Conservation (phyloP, 495 filamentous ascomycete species). For the Aspergillus conjunctus region DNA sequence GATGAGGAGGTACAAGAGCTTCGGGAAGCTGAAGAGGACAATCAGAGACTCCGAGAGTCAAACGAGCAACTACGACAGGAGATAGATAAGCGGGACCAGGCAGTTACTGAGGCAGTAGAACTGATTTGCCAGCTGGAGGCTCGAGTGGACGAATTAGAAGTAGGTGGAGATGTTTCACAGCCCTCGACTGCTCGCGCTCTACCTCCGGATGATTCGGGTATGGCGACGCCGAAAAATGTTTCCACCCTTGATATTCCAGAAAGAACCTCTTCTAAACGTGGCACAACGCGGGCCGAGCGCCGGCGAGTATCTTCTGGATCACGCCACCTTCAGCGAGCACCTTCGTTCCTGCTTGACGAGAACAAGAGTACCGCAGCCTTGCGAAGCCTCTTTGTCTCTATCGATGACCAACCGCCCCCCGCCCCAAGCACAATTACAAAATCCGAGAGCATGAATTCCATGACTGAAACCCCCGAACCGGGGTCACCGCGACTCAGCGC, state of each 20-base stretch:
- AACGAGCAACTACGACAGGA: conserved; percentile 71
- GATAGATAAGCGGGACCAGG: conserved; percentile 74
- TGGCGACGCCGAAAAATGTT: conserved; percentile 33
- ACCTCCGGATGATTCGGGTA: conserved; percentile 27
- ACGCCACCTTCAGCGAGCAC: conserved; percentile 53
- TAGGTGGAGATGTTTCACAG: conserved; percentile 25
- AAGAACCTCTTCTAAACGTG: conserved; percentile 41
- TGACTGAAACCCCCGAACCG: conserved; percentile 34
- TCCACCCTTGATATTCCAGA: conserved; percentile 43
- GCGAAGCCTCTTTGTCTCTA: conserved; percentile 62
- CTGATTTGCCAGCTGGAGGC: conserved; percentile 77
- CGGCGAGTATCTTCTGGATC: conserved; percentile 29
- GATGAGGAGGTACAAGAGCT: conserved; percentile 65
- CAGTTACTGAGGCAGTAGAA: conserved; percentile 77
- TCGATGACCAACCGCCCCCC: conserved; percentile 41
- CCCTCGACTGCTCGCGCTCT: conserved; percentile 31
- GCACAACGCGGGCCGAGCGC: conserved; percentile 18
- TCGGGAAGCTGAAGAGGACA: conserved; percentile 56
- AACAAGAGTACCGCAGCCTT: conserved; percentile 65
- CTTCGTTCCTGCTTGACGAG: conserved; percentile 66
- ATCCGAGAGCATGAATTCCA: conserved; percentile 43
- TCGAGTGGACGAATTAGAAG: conserved; percentile 58
- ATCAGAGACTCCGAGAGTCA: conserved; percentile 45
- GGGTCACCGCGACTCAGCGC: conserved; percentile 71
- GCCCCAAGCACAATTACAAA: conserved; percentile 37